Evolutionary conservation across 768 basidiomycete species (phyloP).

Genomic region (Phallus indusiatus): DNA sequence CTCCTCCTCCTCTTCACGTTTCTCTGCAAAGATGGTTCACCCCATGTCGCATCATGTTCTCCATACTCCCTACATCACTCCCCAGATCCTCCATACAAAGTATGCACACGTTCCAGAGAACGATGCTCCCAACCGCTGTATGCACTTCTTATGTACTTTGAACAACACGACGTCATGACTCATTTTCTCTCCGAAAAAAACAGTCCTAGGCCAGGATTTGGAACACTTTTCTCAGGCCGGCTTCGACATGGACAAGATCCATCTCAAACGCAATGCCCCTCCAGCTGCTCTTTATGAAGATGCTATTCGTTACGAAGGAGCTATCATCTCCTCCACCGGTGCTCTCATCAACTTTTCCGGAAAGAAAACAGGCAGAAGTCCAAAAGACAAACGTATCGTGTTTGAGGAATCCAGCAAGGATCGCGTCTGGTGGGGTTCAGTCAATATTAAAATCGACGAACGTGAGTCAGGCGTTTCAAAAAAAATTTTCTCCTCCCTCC

Average conservation of each 20-base stretch:
- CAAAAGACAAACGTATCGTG: constrained; percentile 99
- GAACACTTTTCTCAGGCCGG: constrained; percentile 98
- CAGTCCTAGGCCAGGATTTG: constrained; percentile 88
- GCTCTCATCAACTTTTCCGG: constrained; percentile 99
- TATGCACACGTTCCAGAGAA: constrained; percentile 69
- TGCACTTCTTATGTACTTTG: constrained; percentile 17
- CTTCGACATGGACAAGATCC: constrained; percentile 97
- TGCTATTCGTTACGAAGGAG: constrained; percentile 96
- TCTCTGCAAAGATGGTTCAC: constrained; percentile 49
- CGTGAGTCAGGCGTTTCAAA: constrained; percentile 42
- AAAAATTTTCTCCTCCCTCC: not conserved
- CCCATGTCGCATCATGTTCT: constrained; percentile 28
- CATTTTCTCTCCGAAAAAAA: constrained; percentile 7
- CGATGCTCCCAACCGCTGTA: constrained; percentile 30
- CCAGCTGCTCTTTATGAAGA: constrained; percentile 93
- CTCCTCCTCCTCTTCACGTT: not conserved
- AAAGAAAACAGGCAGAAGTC: constrained; percentile 96
- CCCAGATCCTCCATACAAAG: constrained; percentile 80
- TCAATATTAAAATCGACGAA: constrained; percentile 99
- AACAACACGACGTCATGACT: constrained; percentile 22
- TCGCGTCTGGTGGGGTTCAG: constrained; percentile 98
- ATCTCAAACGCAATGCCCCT: constrained; percentile 89
- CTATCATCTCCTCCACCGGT: constrained; percentile 92
- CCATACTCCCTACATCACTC: constrained; percentile 78
- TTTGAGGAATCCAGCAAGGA: constrained; percentile 95